A percentile compares a stretch with the other conserved stretches of the same genome.
These are phyloP conservation scores for Jasminum sambac DNA, from an alignment of 257 asterid species.

Conservation along the genomic window DNA sequence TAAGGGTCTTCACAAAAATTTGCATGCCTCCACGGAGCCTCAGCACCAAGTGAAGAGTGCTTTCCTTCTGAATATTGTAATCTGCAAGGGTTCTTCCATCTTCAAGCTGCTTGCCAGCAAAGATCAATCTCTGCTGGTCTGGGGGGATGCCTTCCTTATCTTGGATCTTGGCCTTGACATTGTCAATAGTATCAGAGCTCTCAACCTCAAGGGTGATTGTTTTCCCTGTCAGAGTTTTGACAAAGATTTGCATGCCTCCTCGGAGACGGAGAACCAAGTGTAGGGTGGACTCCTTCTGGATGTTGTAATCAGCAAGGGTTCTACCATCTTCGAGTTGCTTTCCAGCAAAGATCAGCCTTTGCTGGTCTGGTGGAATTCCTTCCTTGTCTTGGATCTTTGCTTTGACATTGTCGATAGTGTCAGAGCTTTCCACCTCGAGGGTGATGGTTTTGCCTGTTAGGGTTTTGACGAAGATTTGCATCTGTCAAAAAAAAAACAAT, in stretches of 20 bases:
- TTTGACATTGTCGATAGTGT: constrained; percentile 15
- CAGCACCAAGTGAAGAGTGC: constrained; percentile 23
- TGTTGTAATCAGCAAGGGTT: constrained; percentile 28
- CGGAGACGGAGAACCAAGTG: constrained; percentile 21
- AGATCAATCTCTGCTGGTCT: constrained; percentile 22
- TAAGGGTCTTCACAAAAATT: constrained; percentile 21
- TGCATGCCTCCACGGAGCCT: constrained; percentile 27
- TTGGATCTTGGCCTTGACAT: constrained; percentile 21
- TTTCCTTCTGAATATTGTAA: constrained; percentile 24
- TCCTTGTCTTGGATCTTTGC: constrained; percentile 27
- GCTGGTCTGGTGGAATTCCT: constrained; percentile 27
- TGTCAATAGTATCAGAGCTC: constrained; percentile 24
- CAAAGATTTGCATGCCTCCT: constrained; percentile 31
- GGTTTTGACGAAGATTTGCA: constrained; percentile 28
- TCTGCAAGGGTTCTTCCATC: constrained; percentile 22
- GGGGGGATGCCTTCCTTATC: constrained; percentile 25
- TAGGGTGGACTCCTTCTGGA: constrained; percentile 22
- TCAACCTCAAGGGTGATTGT: constrained; percentile 21
- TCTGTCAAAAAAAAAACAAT: not conserved
- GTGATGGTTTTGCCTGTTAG: constrained; percentile 26
- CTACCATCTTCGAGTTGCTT: constrained; percentile 26
- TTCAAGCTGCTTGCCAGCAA: constrained; percentile 23
- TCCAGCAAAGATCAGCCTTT: too few species aligned
- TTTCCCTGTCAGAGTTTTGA: constrained; percentile 23
- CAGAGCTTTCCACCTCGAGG: constrained; percentile 24